Percentiles rank a stretch among this genome's conserved stretches.
Conservation (phyloP, 2,329 filamentous ascomycete genomes). For the Alternaria sp. region DNA sequence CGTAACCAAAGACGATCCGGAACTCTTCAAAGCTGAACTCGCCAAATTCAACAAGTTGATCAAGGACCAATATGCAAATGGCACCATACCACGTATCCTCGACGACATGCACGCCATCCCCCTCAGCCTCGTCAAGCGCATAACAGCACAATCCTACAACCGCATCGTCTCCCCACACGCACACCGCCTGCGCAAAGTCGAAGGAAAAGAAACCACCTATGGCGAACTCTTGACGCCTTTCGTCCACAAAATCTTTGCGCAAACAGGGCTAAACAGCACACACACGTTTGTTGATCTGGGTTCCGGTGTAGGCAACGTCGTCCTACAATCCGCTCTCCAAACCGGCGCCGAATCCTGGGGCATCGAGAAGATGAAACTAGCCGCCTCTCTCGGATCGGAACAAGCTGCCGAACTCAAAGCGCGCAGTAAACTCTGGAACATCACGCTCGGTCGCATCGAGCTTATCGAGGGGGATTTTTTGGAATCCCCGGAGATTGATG, state of each 20-base stretch:
- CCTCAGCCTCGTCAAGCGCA: constrained; percentile 73
- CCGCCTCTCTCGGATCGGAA: constrained; percentile 79
- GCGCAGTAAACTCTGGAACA: constrained; percentile 89
- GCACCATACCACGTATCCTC: constrained; percentile 76
- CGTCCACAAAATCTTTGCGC: constrained; percentile 80
- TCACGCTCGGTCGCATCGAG: constrained; percentile 79
- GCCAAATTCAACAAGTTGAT: constrained; percentile 80
- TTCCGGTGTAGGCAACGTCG: constrained; percentile 95
- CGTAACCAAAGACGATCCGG: constrained; percentile 70
- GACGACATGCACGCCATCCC: constrained; percentile 74
- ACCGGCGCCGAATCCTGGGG: constrained; percentile 95
- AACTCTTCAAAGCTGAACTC: constrained; percentile 77
- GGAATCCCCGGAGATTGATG: constrained; percentile 73
- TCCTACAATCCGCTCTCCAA: constrained; percentile 91
- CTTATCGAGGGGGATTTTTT: constrained; percentile 88
- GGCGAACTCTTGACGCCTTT: constrained; percentile 90
- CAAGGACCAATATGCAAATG: constrained; percentile 70
- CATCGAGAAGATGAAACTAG: constrained; percentile 94
- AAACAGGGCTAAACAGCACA: constrained; percentile 79
- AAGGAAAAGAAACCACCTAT: constrained; percentile 92
- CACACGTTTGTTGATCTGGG: constrained; percentile 95
- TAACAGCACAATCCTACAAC: constrained; percentile 87
- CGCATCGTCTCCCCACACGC: constrained; percentile 91
- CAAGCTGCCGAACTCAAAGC: constrained; percentile 85
- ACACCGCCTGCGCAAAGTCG: constrained; percentile 82